Evolutionary conservation across 768 basidiomycete genomes (phyloP).

Genomic region (Collybia nuda): DNA sequence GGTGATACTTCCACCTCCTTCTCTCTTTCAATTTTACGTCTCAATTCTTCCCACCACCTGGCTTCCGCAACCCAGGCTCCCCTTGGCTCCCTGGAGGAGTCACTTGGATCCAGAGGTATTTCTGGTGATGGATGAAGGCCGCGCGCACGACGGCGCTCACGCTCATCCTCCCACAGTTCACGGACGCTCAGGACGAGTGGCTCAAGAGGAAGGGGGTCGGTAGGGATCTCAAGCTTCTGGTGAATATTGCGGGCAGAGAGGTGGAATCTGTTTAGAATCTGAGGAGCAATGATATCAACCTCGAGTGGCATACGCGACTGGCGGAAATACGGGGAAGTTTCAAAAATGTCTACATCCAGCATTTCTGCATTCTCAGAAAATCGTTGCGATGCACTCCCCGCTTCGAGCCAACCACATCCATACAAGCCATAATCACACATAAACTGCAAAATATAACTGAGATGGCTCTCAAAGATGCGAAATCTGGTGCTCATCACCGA

Average conservation of each 20-base stretch:
- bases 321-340: constrained; percentile 57
- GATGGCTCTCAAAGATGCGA: constrained; percentile 85
- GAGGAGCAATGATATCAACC: constrained; percentile 76
- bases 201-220: constrained; percentile 50
- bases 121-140: constrained; percentile 75
- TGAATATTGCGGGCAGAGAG: constrained; percentile 61
- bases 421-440: constrained; percentile 94
- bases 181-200: constrained; percentile 86
- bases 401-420: constrained; percentile 88
- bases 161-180: constrained; percentile 97
- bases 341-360: constrained; percentile 27
- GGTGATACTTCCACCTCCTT: constrained; percentile 13
- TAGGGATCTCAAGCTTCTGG: constrained; percentile 70
- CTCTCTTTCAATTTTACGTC: constrained; percentile 56
- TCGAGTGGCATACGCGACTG: constrained; percentile 75
- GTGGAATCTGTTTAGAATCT: constrained; percentile 81
- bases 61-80: constrained; percentile 73
- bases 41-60: constrained; percentile 75
- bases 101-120: constrained; percentile 70
- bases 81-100: constrained; percentile 53
- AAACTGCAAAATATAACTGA: constrained; percentile 88
- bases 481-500: constrained; percentile 80
- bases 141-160: constrained; percentile 61
- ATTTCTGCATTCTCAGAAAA: constrained; percentile 27
- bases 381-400: constrained; percentile 66